Evolutionary conservation across 2,329 filamentous ascomycete genomes (phyloP).

Genomic region (Fusarium sp.): DNA sequence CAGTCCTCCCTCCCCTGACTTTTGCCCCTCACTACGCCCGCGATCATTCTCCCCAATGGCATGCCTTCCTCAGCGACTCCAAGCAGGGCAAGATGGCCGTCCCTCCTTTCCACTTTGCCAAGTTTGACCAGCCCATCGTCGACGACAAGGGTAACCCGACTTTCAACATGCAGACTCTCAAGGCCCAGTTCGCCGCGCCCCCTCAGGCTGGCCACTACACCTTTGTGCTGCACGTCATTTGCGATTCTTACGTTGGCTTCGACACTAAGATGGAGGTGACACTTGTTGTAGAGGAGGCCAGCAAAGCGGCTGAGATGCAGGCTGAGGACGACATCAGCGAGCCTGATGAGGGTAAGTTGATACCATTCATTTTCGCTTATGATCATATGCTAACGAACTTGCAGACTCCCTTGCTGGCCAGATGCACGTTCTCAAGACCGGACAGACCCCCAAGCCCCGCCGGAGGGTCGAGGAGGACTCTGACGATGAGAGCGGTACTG

Average conservation of each 20-base stretch:
- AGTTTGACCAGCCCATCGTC: conserved; percentile 91
- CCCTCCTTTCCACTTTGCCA: conserved; percentile 93
- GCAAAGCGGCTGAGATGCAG: conserved; percentile 82
- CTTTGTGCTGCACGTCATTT: conserved; percentile 93
- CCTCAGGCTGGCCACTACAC: conserved; percentile 93
- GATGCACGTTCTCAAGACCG: conserved; percentile 88
- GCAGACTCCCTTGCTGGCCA: conserved; percentile 89
- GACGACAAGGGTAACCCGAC: conserved; percentile 85
- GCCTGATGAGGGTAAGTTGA: conserved; percentile 88
- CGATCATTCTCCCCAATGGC: conserved; percentile 91
- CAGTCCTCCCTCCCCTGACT: conserved; percentile 84
- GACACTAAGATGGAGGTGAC: conserved; percentile 93
- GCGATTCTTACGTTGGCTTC: conserved; percentile 94
- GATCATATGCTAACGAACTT: conserved; percentile 39
- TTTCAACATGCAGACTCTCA: conserved; percentile 94
- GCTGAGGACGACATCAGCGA: conserved; percentile 97
- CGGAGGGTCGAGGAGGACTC: conserved; percentile 69
- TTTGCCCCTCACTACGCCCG: conserved; percentile 91
- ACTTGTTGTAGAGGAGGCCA: conserved; percentile 87
- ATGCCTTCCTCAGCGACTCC: conserved; percentile 92
- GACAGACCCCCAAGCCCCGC: conserved; percentile 68
- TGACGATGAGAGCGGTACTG: conserved; percentile 84
- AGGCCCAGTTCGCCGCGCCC: conserved; percentile 96
- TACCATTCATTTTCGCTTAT: not conserved
- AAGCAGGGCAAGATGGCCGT: conserved; percentile 97